These are phyloP conservation scores for Arthroderma uncinatum DNA, from an alignment of 2,329 filamentous ascomycete species.

Conservation along the genomic window DNA sequence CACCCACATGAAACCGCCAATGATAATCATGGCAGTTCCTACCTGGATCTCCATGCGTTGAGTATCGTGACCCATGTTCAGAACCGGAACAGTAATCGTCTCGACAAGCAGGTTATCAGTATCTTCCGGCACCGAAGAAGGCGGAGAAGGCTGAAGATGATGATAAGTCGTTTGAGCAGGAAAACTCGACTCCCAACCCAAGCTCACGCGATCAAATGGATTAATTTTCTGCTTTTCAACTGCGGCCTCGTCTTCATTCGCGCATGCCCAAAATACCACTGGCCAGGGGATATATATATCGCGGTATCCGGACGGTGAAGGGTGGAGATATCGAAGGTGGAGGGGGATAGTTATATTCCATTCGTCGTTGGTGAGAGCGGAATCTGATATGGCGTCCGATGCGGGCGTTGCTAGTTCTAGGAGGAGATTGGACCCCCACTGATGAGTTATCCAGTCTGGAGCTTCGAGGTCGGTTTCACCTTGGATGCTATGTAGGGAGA, in stretches of 20 bases:
- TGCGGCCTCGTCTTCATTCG: slow-evolving; percentile 28
- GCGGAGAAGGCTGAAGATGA: slow-evolving; percentile 51
- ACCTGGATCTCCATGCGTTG: slow-evolving; percentile 34
- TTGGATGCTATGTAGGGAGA: slow-evolving; percentile 54
- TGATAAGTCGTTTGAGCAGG: slow-evolving; percentile 68
- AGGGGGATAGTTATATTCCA: slow-evolving; percentile 53
- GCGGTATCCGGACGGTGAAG: slow-evolving; percentile 45
- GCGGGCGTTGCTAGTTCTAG: slow-evolving; percentile 56
- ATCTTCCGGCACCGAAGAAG: slow-evolving; percentile 3
- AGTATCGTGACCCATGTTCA: slow-evolving; percentile 42
- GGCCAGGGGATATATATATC: slow-evolving; percentile 62
- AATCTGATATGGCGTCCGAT: slow-evolving; percentile 11
- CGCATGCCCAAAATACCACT: slow-evolving; percentile 81
- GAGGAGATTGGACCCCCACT: slow-evolving; percentile 71
- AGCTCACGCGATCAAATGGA: slow-evolving; percentile 71
- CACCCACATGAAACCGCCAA: slow-evolving; percentile 59
- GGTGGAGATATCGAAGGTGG: slow-evolving; percentile 71
- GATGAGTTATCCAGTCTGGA: slow-evolving; percentile 62
- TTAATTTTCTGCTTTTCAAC: slow-evolving; percentile 56
- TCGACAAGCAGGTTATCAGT: slow-evolving; percentile 38
- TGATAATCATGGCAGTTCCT: slow-evolving; percentile 49
- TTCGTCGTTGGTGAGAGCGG: slow-evolving; percentile 11
- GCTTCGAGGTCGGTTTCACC: slow-evolving; percentile 82
- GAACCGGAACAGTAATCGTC: slow-evolving; percentile 52
- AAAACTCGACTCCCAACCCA: slow-evolving; percentile 82